phyloP scores from a whole-genome alignment of 257 asterid species.

The Jaltomata sinuosa region DNA sequence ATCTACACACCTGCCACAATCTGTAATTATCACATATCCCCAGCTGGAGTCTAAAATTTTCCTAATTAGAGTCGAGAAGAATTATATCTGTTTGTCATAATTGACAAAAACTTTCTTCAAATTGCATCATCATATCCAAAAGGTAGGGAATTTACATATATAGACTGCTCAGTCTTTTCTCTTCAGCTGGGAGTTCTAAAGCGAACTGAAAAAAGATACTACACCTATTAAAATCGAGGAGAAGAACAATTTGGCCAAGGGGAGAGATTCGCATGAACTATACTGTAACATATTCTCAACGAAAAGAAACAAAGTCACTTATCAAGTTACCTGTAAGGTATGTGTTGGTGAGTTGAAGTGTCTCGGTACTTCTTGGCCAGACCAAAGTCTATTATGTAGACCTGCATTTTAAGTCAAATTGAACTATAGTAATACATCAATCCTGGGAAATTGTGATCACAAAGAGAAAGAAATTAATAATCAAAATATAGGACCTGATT shows the following conservation, averaged over 20 bases:
- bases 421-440: neutral
- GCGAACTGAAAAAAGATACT: neutral
- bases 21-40: neutral
- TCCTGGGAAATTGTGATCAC: neutral
- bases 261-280: neutral
- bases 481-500: slow-evolving; percentile 51
- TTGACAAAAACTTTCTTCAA: neutral
- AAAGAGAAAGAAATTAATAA: neutral
- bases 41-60: neutral
- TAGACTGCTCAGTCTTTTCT: neutral
- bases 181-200: neutral
- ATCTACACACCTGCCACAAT: neutral
- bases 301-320: neutral
- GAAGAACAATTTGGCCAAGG: neutral
- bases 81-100: neutral
- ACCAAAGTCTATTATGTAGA: slow-evolving; percentile 88
- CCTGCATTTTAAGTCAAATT: slow-evolving; percentile 38
- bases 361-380: slow-evolving; percentile 96
- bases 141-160: neutral
- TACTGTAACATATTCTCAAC: neutral
- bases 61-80: neutral
- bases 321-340: slow-evolving; percentile 74
- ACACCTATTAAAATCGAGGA: neutral
- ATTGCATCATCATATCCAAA: neutral
- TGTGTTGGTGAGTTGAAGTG: slow-evolving; percentile 72